Evolutionary conservation across 2,329 filamentous ascomycete species (phyloP).

Genomic region (Cytospora chrysosperma): DNA sequence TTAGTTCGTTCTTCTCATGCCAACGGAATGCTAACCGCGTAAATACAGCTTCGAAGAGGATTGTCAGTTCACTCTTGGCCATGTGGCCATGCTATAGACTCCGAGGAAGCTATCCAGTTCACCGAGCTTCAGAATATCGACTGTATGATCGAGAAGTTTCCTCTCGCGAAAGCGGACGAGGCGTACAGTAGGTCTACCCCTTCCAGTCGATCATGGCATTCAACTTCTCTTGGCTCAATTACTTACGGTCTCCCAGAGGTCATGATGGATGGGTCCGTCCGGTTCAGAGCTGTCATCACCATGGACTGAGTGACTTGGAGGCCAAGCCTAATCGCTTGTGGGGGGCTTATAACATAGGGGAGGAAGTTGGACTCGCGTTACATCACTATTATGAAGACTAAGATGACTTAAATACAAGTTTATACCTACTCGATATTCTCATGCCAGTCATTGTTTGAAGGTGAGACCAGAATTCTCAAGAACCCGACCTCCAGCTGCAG

Average conservation of each 20-base stretch:
- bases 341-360: too few relatives aligned
- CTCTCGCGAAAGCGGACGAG: slow-evolving; percentile 49
- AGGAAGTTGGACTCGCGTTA: too few relatives aligned
- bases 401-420: too few relatives aligned
- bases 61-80: slow-evolving; percentile 63
- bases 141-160: slow-evolving; percentile 65
- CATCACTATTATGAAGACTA: too few relatives aligned
- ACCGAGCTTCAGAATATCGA: slow-evolving; percentile 59
- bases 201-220: neutral
- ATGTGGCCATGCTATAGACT: slow-evolving; percentile 61
- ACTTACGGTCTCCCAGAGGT: neutral
- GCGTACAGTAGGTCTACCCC: slow-evolving; percentile 34
- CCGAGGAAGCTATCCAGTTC: slow-evolving; percentile 66
- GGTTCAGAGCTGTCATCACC: slow-evolving; percentile 26
- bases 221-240: neutral
- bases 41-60: slow-evolving; percentile 38
- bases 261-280: slow-evolving; percentile 22
- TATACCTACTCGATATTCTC: too few relatives aligned
- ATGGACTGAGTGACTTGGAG: slow-evolving; percentile 14
- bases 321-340: too few relatives aligned
- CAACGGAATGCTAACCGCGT: neutral
- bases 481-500: too few relatives aligned
- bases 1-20: neutral
- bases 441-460: too few relatives aligned
- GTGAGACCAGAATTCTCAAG: too few relatives aligned